These are phyloP conservation scores for Gliomastix tumulicola DNA, from an alignment of 2,329 filamentous ascomycete species.

Conservation along the genomic window DNA sequence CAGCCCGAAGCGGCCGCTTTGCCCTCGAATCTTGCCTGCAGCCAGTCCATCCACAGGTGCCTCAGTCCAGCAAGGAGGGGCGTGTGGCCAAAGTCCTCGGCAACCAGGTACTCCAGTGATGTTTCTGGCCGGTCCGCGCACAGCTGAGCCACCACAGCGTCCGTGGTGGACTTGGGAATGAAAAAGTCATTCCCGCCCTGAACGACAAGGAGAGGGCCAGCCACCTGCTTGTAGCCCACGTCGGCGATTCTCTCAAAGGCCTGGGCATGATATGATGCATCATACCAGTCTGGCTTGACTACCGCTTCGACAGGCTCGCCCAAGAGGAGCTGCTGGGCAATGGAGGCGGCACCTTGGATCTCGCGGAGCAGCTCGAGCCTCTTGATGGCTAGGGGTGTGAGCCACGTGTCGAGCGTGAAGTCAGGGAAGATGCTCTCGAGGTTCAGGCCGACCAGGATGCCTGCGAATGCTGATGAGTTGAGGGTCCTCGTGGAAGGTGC, in stretches of 20 bases:
- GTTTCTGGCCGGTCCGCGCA: background rate
- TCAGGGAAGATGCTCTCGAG: constrained; percentile 4
- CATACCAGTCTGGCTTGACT: constrained; percentile 1
- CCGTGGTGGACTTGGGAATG: background rate
- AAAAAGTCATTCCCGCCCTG: constrained; percentile 1
- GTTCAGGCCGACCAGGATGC: background rate
- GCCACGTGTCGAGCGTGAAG: constrained; percentile 9
- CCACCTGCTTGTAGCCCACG: background rate
- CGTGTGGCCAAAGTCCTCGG: background rate
- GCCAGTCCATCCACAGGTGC: background rate
- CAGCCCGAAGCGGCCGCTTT: background rate
- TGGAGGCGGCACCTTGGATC: constrained; percentile 1
- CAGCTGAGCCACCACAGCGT: background rate
- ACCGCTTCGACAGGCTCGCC: background rate
- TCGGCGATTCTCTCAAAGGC: background rate
- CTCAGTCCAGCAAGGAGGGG: background rate
- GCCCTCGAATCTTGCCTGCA: constrained; percentile 1
- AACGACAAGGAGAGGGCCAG: background rate
- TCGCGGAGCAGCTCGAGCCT: constrained; percentile 3
- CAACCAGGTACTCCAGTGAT: background rate
- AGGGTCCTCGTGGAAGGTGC: constrained; percentile 5
- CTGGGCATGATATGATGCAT: background rate
- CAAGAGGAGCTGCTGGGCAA: background rate
- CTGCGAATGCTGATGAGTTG: background rate
- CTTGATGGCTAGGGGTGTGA: constrained; percentile 4